Evolutionary conservation across 2,329 filamentous ascomycete genomes (phyloP), one percentile per base, ranked within the genome.

Genomic region (Aschersonia sp.): DNA sequence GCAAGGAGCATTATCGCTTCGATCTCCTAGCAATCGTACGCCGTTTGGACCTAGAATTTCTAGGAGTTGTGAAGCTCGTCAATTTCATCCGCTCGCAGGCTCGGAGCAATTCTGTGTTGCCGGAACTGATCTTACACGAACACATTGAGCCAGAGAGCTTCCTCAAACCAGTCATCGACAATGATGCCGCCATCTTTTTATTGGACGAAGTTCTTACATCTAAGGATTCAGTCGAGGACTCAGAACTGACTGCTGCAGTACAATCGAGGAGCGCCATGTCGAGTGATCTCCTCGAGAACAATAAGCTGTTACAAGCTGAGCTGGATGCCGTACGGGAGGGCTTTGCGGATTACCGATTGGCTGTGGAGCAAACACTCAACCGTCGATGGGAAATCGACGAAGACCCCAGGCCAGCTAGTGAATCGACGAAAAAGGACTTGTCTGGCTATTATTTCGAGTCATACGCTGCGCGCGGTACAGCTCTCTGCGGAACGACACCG

Each of bases 171-270:
- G 81, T 88, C 4, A 67, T 98, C 6, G 83, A 92, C 49, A 87
- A 95, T 54, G 92, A 98, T 61, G 85, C 89, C 4, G 70, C 97
- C 47, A 77, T 98, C 32, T 88, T 94, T 60, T 85, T 78, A 48
- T 71, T 98, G 22, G 90, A 94, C 53, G 92, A 95, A 52, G 53
- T 68, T 10, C 70, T 94, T 10, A 61, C 62, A 46, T 45, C 46
- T 30, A 4, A 22, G 22, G 22, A 3, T 22, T 3, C 22, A 22
- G 30, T 14, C 22, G 67, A 70, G 42, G 49, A 52, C 14, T 71
- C 74, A 8, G 66, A 14, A 14, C 14, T 70, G 39, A 63, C 70
- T 31, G 12, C 7, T 5, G 8, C 44, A 6, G 14, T 44, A 7
- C 50, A 47, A 29, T 47, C 49, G 5, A 35, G 43, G 5, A 47